phyloP scores from a whole-genome alignment of 208 protist genomes.

The Crithidia bombi region DNA sequence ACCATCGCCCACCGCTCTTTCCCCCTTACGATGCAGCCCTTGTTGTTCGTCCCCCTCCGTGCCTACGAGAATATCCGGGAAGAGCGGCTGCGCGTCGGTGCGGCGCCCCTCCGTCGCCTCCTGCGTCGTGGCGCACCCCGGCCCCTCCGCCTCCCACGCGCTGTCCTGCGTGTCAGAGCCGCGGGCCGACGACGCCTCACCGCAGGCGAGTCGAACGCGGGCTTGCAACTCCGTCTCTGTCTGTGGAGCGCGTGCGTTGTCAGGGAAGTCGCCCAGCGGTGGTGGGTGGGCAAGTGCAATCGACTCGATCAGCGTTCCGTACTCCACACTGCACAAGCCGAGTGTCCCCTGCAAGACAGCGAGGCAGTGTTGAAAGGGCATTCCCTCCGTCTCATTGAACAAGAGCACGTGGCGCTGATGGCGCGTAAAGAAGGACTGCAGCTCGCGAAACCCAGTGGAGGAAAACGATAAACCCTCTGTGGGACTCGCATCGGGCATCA shows the following conservation, averaged over 20 bases:
- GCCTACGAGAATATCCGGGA: conserved; percentile 36
- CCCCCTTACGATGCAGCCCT: background rate
- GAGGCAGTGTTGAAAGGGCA: conserved; percentile 47
- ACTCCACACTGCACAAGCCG: conserved; percentile 58
- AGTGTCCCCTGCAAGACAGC: conserved; percentile 40
- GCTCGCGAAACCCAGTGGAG: background rate
- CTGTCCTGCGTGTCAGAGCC: conserved; percentile 12
- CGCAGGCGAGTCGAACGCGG: conserved; percentile 15
- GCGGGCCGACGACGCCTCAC: background rate
- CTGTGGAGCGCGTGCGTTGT: conserved; percentile 16
- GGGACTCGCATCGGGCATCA: background rate
- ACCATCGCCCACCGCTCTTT: background rate
- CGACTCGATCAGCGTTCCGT: conserved; percentile 47
- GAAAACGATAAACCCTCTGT: background rate
- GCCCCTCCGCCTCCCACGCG: background rate
- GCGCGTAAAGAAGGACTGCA: conserved; percentile 41
- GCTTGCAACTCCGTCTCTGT: conserved; percentile 27
- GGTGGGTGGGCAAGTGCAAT: conserved; percentile 38
- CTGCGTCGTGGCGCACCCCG: background rate
- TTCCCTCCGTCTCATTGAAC: conserved; percentile 51
- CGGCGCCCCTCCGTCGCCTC: conserved; percentile 34
- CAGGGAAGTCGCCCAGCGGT: conserved; percentile 24
- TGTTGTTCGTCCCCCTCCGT: background rate
- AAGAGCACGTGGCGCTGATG: conserved; percentile 64
- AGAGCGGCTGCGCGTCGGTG: conserved; percentile 66